Base-by-base conservation (phyloP, 1,284 basidiomycete genomes). In the Malassezia globosa region DNA sequence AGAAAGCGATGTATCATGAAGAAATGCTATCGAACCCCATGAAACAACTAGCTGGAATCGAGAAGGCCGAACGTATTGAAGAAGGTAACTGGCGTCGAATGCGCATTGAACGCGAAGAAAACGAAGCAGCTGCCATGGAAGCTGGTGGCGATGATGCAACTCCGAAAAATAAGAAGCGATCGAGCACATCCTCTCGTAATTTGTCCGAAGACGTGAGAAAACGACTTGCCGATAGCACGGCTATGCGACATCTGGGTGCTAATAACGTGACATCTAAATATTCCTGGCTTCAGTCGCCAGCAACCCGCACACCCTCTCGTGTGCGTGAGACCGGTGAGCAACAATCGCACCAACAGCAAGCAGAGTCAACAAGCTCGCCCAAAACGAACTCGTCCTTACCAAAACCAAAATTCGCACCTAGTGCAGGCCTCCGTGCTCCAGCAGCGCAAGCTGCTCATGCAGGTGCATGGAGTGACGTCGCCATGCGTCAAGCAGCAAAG, bases 131-230 rank as follows among this genome's bases (percentile, higher is more conserved):
- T 8, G 54, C 58, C 2, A 29, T 46, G 0, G 57, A 55, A 36
- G 48, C 53, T 2, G 59, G 56, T n/a, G 60, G 60, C 11, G 56
- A 47, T 7, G 42, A 45, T 4, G 56, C 50, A 16, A 55, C 54
- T 11, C 48, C 52, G 4, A 61, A 63, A 52, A 56, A 49, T 25
- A 51, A 51, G 29, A 66, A 64, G 36, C 58, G 60, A 39, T 55
- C 63, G 1, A 54, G 61, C 16, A 54, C 58, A 6, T 55, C 60
- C 3, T 64, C 62, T 1, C 55, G 61, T 34, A 70, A 69, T 47
- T 60, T 70, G 54, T 61, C 60, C 10, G 67, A 70, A 38, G 67
- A 69, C 25, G 61, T 69, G 38, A 59, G 63, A 11, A 65, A 64
- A 49, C 50, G 61, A 27, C 39, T 70, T 10, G 66, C 67, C 2